These are phyloP conservation scores for Bimuria novae-zelandiae DNA, from an alignment of 2,329 filamentous ascomycete genomes.

Conservation along the genomic window DNA sequence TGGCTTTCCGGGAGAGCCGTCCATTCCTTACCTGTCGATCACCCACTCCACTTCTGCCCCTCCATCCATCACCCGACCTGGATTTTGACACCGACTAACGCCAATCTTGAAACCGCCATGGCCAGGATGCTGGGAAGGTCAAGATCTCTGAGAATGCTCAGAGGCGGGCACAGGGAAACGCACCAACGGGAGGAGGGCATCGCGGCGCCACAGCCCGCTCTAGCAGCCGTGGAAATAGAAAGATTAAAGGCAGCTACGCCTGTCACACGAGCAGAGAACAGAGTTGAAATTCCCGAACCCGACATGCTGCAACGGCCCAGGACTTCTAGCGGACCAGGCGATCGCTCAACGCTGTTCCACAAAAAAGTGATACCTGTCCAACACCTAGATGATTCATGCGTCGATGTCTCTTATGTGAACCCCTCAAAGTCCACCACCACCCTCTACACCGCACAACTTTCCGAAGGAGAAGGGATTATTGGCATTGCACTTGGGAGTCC, in stretches of 20 bases:
- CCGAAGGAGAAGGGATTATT: slow-evolving; percentile 38
- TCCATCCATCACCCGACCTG: slow-evolving; percentile 23
- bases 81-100: slow-evolving; percentile 39
- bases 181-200: slow-evolving; percentile 31
- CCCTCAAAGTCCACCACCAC: slow-evolving; percentile 36
- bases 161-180: slow-evolving; percentile 35
- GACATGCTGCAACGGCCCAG: slow-evolving; percentile 40
- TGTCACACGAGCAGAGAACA: slow-evolving; percentile 28
- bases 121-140: slow-evolving; percentile 45
- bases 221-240: slow-evolving; percentile 32
- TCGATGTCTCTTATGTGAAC: slow-evolving; percentile 32
- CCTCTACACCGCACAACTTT: slow-evolving; percentile 36
- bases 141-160: slow-evolving; percentile 43
- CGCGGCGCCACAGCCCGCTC: slow-evolving; percentile 28
- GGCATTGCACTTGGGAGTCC: slow-evolving; percentile 48
- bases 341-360: slow-evolving; percentile 42
- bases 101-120: slow-evolving; percentile 44
- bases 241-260: slow-evolving; percentile 39
- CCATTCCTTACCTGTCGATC: slow-evolving; percentile 42
- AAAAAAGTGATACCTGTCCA: slow-evolving; percentile 39
- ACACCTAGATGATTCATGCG: slow-evolving; percentile 29
- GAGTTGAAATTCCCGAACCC: slow-evolving; percentile 36
- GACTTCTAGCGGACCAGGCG: slow-evolving; percentile 41
- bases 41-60: slow-evolving; percentile 19
- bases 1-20: slow-evolving; percentile 46